Evolutionary conservation across 2,329 filamentous ascomycete genomes (phyloP).

Genomic region (Talaromyces sp.): DNA sequence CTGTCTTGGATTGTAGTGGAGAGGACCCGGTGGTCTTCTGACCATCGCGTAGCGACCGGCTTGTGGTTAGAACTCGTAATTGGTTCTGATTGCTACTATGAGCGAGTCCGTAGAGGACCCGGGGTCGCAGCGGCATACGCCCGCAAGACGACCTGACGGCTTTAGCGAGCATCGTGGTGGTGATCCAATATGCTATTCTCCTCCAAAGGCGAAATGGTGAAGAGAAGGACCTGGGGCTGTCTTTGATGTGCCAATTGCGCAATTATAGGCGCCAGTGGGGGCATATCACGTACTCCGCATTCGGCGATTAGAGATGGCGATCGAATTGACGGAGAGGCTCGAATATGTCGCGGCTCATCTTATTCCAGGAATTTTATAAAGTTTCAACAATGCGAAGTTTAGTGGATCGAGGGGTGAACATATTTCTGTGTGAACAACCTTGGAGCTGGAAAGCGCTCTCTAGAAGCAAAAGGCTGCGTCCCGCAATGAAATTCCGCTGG

Average conservation of each 20-base stretch:
- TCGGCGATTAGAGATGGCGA: slow-evolving; percentile 15
- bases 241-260: slow-evolving; percentile 11
- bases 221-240: neutral
- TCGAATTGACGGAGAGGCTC: neutral
- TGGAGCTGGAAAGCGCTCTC: neutral
- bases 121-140: slow-evolving; percentile 30
- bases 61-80: slow-evolving; percentile 31
- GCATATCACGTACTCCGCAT: slow-evolving; percentile 16
- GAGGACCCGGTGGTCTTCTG: slow-evolving; percentile 15
- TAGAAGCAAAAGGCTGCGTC: neutral
- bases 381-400: neutral
- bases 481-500: slow-evolving; percentile 11
- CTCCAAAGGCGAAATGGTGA: neutral
- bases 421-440: neutral
- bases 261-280: slow-evolving; percentile 16
- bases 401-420: neutral
- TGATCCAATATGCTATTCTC: slow-evolving; percentile 20
- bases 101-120: slow-evolving; percentile 23
- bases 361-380: neutral
- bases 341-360: neutral
- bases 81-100: slow-evolving; percentile 27
- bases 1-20: neutral
- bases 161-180: slow-evolving; percentile 35
- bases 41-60: slow-evolving; percentile 23
- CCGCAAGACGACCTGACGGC: slow-evolving; percentile 34